Percentiles rank a stretch among this genome's conserved stretches.
These are phyloP conservation scores for Sporothrix pseudoabietina DNA, from an alignment of 2,329 filamentous ascomycete genomes.

Conservation along the genomic window DNA sequence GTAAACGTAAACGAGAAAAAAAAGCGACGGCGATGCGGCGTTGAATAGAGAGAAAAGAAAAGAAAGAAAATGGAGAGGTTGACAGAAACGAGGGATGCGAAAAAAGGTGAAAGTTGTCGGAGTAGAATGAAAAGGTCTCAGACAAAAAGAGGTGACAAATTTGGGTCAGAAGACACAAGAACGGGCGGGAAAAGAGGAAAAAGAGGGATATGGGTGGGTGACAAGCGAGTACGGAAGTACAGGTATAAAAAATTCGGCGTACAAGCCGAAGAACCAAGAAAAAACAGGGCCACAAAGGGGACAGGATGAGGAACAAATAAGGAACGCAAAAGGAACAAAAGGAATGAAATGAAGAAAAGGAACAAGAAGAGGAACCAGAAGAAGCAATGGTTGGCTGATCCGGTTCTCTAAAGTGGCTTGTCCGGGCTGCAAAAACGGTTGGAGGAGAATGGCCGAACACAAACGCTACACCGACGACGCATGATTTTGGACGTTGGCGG, in stretches of 20 bases:
- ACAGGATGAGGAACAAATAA: not conserved
- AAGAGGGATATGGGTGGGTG: constrained; percentile 17
- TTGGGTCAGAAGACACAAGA: constrained; percentile 1
- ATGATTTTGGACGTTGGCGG: not conserved
- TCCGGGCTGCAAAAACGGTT: constrained; percentile 19
- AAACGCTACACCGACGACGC: constrained; percentile 12
- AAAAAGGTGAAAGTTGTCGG: not conserved
- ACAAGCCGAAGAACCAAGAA: not conserved
- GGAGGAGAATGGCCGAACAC: constrained; percentile 9
- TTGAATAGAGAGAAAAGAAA: not conserved
- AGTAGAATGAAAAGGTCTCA: constrained; percentile 10
- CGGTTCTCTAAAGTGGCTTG: constrained; percentile 16
- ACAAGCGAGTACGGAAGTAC: constrained; percentile 3
- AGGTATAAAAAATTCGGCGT: not conserved
- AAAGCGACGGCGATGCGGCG: not conserved
- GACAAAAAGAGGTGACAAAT: constrained; percentile 7
- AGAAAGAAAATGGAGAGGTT: not conserved
- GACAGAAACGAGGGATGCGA: constrained; percentile 6
- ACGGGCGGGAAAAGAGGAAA: not conserved
- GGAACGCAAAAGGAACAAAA: not conserved
- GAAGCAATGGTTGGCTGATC: constrained; percentile 3
- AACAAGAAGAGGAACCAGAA: not conserved
- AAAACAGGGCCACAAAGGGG: not conserved
- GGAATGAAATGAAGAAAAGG: not conserved
- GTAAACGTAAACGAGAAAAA: not conserved